These are phyloP conservation scores for cucumber (Cucumis sativus) DNA, from an alignment of 306 rosid species.

Conservation along the genomic window DNA sequence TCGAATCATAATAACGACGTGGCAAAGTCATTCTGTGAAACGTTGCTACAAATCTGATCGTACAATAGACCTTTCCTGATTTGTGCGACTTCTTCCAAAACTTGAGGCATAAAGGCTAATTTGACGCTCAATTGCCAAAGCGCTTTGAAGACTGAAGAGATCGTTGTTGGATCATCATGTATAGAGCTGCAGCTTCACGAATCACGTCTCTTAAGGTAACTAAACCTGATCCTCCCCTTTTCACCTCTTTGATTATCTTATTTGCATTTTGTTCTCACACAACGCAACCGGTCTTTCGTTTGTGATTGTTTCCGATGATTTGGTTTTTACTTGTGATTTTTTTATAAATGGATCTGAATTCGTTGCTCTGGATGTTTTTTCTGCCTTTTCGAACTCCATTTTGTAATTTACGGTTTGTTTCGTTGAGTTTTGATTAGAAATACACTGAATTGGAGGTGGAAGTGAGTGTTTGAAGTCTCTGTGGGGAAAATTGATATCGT, in stretches of 20 bases:
- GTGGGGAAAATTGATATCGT: neutral
- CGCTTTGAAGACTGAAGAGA: neutral
- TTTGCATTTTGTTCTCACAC: neutral
- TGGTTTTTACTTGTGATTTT: neutral
- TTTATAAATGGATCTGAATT: neutral
- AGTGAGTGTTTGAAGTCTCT: neutral
- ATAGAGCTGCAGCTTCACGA: constrained; percentile 51
- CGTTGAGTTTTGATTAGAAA: neutral
- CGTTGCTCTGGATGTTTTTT: neutral
- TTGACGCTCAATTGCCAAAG: constrained; percentile 6
- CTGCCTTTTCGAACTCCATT: neutral
- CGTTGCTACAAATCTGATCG: neutral
- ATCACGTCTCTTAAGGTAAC: constrained; percentile 51
- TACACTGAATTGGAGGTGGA: neutral
- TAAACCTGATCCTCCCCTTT: neutral
- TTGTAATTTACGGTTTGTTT: neutral
- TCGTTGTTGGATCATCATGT: constrained; percentile 27
- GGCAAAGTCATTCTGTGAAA: neutral
- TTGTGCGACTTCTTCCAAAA: neutral
- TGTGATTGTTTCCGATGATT: neutral
- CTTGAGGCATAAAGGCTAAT: neutral
- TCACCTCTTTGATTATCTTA: neutral
- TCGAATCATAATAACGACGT: neutral
- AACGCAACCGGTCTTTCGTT: neutral
- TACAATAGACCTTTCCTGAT: neutral